Base-by-base conservation (phyloP, 148 eudicot species). In the Hydrangea macrophylla region DNA sequence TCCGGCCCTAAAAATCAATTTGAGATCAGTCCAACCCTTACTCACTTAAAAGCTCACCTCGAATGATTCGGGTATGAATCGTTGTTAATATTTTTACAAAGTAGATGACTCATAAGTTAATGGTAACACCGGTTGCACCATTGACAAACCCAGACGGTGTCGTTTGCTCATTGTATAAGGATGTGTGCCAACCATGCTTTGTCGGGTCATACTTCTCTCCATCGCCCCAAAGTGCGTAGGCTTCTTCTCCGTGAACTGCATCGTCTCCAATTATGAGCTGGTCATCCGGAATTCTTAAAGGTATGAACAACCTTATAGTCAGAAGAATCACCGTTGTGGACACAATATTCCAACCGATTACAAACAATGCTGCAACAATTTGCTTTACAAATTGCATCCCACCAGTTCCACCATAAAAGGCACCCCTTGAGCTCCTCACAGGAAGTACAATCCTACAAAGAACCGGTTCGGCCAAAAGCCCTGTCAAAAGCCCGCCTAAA, bases 221-320 rank as follows among this genome's bases (percentile, higher is more conserved):
- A 35, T 75, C 79, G 10, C 79, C 82, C 82, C 82, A 79, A 23
- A 79, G 70, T 0, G 83, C 83, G 28, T 79, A 79, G 35, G 83
- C 83, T 64, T 79, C 83, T 22, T 79, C 83, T 30, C 83, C 83
- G 2, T 79, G 83, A 9, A 75, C 83, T 0, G 83, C 83, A 5
- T 79, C 83, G 4, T 79, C 83, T 35, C 83, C 83, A 6, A 79
- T 79, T 54, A 65, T 37, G 26, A 79, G 76, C 37, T 79, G 62
- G n/a, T 75, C 76, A 3, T 79, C 76, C 2, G 83, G 67, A 76
- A 79, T 79, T 11, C 83, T 15, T 25, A 79, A 23, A 0, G 83
- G 83, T 23, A 79, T 64, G 42, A 75, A 57, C 9, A 68, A 0
- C 31, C 65, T 39, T 54, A 79, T 79, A 1, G 50, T 7, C 13